These are phyloP conservation scores for Asclepias syriaca DNA, from an alignment of 257 asterid genomes.

Conservation along the genomic window DNA sequence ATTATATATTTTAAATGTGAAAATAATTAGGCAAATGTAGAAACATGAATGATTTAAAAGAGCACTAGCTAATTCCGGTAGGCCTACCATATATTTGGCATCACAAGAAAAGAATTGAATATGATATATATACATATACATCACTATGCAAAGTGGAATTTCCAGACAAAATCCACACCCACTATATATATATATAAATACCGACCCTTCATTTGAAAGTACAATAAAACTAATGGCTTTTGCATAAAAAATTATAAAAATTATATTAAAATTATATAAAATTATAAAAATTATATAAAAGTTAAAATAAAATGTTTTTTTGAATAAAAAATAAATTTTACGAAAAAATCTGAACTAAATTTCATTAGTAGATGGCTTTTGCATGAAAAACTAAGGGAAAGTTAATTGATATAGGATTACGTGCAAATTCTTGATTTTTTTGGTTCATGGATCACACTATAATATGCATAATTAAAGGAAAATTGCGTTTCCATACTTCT, in stretches of 20 bases:
- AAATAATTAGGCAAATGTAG: too few relatives aligned
- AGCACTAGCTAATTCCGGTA: not conserved
- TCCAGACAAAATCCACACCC: not conserved
- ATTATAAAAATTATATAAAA: too few relatives aligned
- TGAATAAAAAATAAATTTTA: too few relatives aligned
- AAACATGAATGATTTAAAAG: not conserved
- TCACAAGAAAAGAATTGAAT: too few relatives aligned
- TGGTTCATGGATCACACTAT: not conserved
- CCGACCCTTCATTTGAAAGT: too few relatives aligned
- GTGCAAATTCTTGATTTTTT: not conserved
- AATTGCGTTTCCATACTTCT: not conserved
- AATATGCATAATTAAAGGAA: not conserved
- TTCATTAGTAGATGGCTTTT: constrained; percentile 1
- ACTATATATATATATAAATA: not conserved
- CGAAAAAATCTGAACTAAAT: too few relatives aligned
- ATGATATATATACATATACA: not conserved
- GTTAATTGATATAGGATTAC: too few relatives aligned
- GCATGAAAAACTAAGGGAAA: not conserved
- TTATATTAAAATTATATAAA: too few relatives aligned
- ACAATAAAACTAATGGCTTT: too few relatives aligned
- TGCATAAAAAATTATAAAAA: too few relatives aligned
- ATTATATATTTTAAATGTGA: too few relatives aligned
- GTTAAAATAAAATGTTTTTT: too few relatives aligned
- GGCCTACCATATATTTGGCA: constrained; percentile 2
- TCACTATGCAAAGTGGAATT: constrained; percentile 16